phyloP scores from a whole-genome alignment of 2,329 filamentous ascomycete species.

The Verticillium nonalfalfae region DNA sequence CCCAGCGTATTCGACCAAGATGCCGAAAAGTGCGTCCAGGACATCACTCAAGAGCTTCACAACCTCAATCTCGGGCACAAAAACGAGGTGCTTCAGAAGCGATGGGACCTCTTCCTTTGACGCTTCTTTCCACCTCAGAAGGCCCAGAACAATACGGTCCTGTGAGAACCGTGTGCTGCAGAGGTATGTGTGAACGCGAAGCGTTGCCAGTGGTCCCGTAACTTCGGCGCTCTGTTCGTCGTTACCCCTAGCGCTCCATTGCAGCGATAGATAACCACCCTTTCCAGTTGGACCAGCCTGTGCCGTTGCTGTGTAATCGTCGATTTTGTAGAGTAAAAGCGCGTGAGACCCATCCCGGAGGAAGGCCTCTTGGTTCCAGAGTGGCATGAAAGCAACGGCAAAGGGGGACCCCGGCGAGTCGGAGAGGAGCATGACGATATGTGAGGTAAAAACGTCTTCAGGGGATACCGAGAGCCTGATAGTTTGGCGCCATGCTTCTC shows the following conservation, averaged over 20 bases:
- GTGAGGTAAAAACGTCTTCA: constrained; percentile 72
- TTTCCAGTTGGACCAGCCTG: constrained; percentile 59
- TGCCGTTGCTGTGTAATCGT: constrained; percentile 75
- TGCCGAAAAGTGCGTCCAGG: constrained; percentile 84
- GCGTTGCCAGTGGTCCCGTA: constrained; percentile 71
- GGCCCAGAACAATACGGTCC: constrained; percentile 75
- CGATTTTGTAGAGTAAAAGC: constrained; percentile 80
- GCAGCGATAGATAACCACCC: constrained; percentile 79
- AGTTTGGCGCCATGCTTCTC: constrained; percentile 82
- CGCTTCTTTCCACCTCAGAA: constrained; percentile 81
- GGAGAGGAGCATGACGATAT: constrained; percentile 84
- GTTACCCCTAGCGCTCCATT: constrained; percentile 67
- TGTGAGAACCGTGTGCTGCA: constrained; percentile 96
- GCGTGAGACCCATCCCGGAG: constrained; percentile 78
- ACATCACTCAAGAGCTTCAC: constrained; percentile 90
- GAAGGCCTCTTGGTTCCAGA: constrained; percentile 91
- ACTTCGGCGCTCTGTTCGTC: constrained; percentile 66
- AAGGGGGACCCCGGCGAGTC: constrained; percentile 85
- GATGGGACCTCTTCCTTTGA: constrained; percentile 64
- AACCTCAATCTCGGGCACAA: constrained; percentile 95
- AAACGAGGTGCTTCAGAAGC: constrained; percentile 76
- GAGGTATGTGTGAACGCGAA: constrained; percentile 76
- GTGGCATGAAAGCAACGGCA: constrained; percentile 83
- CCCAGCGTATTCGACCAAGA: constrained; percentile 84
- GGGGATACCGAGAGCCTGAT: constrained; percentile 74